phyloP scores from a whole-genome alignment of 73 alveolate species.

The Tetrahymena borealis region DNA sequence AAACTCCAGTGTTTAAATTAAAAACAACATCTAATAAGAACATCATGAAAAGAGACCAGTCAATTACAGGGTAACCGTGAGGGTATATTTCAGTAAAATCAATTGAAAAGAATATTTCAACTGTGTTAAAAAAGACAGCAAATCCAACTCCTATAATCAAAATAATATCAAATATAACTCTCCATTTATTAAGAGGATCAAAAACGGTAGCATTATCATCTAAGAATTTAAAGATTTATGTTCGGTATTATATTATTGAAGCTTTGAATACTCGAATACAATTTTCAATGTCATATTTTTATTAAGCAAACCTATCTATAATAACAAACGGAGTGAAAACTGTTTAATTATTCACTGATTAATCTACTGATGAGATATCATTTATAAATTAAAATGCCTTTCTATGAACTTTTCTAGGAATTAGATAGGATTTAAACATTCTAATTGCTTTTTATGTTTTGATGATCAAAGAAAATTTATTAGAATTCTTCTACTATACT shows the following conservation, averaged over 20 bases:
- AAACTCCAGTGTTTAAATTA: background rate
- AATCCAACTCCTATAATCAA: background rate
- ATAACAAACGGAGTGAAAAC: background rate
- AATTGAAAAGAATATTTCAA: background rate
- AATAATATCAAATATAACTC: background rate
- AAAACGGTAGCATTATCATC: background rate
- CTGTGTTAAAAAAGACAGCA: background rate
- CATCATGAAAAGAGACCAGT: background rate
- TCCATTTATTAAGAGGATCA: background rate
- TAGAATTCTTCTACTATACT: background rate
- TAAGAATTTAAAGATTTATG: background rate
- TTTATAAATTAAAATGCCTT: background rate
- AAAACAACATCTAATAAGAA: background rate
- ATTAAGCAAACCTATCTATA: background rate
- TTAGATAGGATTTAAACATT: background rate
- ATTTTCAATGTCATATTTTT: background rate
- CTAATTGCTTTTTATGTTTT: background rate
- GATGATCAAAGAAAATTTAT: background rate
- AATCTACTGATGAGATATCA: background rate
- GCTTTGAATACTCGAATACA: background rate
- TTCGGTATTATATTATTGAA: background rate
- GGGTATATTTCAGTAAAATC: background rate
- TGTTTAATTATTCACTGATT: background rate
- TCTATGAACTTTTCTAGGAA: background rate
- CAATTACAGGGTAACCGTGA: background rate